These are phyloP conservation scores for Nemania bipapillata DNA, from an alignment of 2,329 filamentous ascomycete genomes.

Conservation along the genomic window DNA sequence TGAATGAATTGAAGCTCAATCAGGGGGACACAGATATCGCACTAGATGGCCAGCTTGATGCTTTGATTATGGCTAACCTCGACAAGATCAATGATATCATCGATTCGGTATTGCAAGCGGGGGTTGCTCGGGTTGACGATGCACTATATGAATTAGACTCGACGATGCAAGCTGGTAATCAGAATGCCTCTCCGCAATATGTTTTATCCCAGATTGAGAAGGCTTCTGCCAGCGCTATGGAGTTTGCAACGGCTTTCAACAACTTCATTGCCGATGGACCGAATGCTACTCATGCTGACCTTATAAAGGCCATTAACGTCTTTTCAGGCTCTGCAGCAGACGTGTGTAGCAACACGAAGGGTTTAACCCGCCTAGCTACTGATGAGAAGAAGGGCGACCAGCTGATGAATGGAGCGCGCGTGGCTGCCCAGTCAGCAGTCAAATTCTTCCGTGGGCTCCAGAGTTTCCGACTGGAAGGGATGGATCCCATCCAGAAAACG, in stretches of 20 bases:
- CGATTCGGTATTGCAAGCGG: conserved; percentile 92
- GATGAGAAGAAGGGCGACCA: conserved; percentile 95
- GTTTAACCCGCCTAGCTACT: conserved; percentile 88
- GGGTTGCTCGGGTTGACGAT: conserved; percentile 93
- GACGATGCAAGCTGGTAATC: conserved; percentile 97
- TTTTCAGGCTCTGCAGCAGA: conserved; percentile 92
- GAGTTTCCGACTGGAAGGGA: conserved; percentile 90
- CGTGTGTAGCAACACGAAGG: conserved; percentile 95
- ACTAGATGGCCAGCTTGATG: conserved; percentile 90
- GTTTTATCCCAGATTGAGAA: conserved; percentile 98
- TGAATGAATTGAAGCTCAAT: conserved; percentile 85
- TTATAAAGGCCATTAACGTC: conserved; percentile 91
- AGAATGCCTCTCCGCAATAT: conserved; percentile 93
- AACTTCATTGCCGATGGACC: conserved; percentile 98
- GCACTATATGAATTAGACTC: conserved; percentile 97
- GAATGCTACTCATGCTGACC: conserved; percentile 86
- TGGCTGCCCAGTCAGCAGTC: conserved; percentile 86
- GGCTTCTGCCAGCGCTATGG: conserved; percentile 90
- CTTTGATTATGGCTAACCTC: conserved; percentile 84
- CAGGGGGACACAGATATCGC: conserved; percentile 80
- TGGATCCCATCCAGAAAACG: conserved; percentile 91
- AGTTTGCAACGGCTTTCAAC: conserved; percentile 98
- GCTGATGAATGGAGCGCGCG: conserved; percentile 81
- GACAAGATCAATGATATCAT: conserved; percentile 97
- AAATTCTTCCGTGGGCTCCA: conserved; percentile 95